These are phyloP conservation scores for Gossypium sturtianum DNA, from an alignment of 345 rosid species.

Conservation along the genomic window DNA sequence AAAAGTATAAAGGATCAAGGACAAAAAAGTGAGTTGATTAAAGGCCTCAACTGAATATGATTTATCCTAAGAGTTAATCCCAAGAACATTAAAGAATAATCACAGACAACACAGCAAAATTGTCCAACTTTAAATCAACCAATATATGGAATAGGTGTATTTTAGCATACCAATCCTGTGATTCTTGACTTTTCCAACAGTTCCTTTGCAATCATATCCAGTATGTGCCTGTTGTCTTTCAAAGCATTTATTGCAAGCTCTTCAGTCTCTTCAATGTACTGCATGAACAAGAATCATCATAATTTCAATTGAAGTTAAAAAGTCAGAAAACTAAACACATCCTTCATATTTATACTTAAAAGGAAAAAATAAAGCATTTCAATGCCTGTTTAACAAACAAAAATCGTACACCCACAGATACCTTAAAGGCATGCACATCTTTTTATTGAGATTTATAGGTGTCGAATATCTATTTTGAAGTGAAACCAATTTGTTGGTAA, in stretches of 20 bases:
- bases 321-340: background rate
- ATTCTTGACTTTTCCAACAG: slow-evolving; percentile 75
- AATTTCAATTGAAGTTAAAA: background rate
- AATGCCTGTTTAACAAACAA: background rate
- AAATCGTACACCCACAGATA: background rate
- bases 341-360: background rate
- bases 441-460: background rate
- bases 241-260: slow-evolving; percentile 85
- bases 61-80: background rate
- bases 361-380: background rate
- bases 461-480: background rate
- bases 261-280: slow-evolving; percentile 93
- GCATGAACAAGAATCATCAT: slow-evolving; percentile 30
- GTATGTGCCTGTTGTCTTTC: slow-evolving; percentile 57
- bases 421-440: background rate
- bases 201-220: slow-evolving; percentile 63
- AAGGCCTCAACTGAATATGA: background rate
- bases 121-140: background rate
- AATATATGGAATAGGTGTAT: slow-evolving; percentile 6
- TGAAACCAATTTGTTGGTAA: background rate
- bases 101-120: background rate
- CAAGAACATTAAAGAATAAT: background rate
- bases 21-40: background rate
- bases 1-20: background rate
- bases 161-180: slow-evolving; percentile 74